Conservation (phyloP, 1,139 yeast genomes). For the Scheffersomyces quercinus region DNA sequence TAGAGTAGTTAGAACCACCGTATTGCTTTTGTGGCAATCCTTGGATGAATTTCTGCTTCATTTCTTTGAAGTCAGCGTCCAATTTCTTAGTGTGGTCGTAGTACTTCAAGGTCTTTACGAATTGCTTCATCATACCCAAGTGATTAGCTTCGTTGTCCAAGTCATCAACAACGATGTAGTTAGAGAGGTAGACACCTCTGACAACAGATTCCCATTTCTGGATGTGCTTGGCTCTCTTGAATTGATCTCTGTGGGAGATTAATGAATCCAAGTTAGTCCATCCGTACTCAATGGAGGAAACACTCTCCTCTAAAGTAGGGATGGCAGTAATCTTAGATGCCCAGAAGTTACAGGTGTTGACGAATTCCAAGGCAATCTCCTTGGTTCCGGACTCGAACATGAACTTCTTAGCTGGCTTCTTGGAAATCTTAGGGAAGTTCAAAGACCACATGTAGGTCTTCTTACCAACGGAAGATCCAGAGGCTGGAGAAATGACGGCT, state of each 20-base stretch:
- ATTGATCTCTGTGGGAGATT: constrained; percentile 27
- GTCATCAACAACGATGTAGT: constrained; percentile 26
- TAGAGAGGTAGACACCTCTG: constrained; percentile 44
- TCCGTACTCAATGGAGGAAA: constrained; percentile 79
- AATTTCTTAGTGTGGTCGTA: constrained; percentile 42
- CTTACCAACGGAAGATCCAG: constrained; percentile 8
- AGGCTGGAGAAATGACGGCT: constrained; percentile 6
- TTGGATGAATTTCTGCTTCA: constrained; percentile 32
- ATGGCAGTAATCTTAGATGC: constrained; percentile 81
- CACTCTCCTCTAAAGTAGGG: constrained; percentile 61
- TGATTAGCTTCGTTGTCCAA: constrained; percentile 29
- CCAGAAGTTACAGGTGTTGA: constrained; percentile 86
- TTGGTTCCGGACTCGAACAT: constrained; percentile 62
- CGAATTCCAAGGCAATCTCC: constrained; percentile 70
- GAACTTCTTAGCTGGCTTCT: constrained; percentile 38
- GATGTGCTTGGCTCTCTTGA: constrained; percentile 37
- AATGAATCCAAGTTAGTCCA: constrained; percentile 60
- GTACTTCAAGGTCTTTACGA: constrained; percentile 44
- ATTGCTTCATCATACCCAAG: constrained; percentile 49
- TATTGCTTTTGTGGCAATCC: constrained; percentile 28
- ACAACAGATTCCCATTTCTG: constrained; percentile 46
- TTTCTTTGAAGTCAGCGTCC: constrained; percentile 35
- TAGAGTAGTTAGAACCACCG: constrained; percentile 36
- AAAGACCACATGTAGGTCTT: constrained; percentile 33
- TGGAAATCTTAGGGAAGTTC: constrained; percentile 40